A percentile compares a stretch with the other conserved stretches of the same genome.
Conservation (phyloP, 495 filamentous ascomycete genomes). For the Ramalina intermedia region DNA sequence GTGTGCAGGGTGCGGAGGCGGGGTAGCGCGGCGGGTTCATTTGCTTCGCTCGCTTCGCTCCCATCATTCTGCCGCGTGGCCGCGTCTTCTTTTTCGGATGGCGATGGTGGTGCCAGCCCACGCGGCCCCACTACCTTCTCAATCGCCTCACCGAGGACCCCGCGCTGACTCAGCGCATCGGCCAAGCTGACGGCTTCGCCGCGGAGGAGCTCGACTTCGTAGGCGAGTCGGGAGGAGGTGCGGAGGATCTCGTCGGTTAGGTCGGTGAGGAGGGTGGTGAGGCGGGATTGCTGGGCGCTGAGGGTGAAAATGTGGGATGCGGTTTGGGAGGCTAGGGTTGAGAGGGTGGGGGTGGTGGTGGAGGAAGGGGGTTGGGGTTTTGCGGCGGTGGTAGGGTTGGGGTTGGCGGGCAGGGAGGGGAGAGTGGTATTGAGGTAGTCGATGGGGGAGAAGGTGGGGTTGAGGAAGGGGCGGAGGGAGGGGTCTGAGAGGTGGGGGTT, state of each 20-base stretch:
- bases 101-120: constrained; percentile 18
- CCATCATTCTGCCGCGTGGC: no score
- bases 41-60: background rate
- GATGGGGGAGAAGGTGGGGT: constrained; percentile 49
- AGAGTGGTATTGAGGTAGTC: constrained; percentile 57
- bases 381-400: constrained; percentile 6
- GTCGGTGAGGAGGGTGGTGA: constrained; percentile 71
- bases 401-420: constrained; percentile 33
- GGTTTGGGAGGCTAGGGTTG: constrained; percentile 65
- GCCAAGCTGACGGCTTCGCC: constrained; percentile 69
- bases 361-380: constrained; percentile 22
- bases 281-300: constrained; percentile 69
- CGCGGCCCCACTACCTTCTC: constrained; percentile 45
- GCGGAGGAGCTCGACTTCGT: constrained; percentile 85
- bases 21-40: constrained; percentile 25
- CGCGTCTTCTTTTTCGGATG: background rate
- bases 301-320: constrained; percentile 75
- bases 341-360: constrained; percentile 44
- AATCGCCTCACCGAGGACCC: constrained; percentile 49
- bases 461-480: constrained; percentile 49
- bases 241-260: constrained; percentile 91
- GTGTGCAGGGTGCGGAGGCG: constrained; percentile 68
- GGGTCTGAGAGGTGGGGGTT: constrained; percentile 49
- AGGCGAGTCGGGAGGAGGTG: constrained; percentile 70
- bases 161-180: constrained; percentile 53